phyloP scores from a whole-genome alignment of 1,284 basidiomycete genomes.

The Trametes hirsuta region DNA sequence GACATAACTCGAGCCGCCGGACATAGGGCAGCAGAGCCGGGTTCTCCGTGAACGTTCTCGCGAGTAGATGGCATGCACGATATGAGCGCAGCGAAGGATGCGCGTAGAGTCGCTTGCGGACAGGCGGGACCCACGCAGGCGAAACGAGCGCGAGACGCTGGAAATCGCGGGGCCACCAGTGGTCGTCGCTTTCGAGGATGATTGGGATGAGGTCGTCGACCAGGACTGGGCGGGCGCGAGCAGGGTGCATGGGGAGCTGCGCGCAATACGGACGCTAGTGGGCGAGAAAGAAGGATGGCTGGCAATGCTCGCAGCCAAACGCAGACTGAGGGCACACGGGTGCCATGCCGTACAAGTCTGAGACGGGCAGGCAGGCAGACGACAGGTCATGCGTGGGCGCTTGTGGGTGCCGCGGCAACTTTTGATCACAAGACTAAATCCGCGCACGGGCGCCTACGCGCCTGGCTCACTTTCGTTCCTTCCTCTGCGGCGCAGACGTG shows the following conservation, averaged over 20 bases:
- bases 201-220: conserved; percentile 56
- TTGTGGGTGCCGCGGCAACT: not conserved
- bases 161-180: conserved; percentile 60
- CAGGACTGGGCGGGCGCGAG: conserved; percentile 32
- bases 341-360: conserved; percentile 17
- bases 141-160: conserved; percentile 50
- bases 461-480: not conserved
- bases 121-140: conserved; percentile 47
- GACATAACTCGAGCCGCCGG: conserved; percentile 46
- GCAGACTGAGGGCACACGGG: conserved; percentile 6
- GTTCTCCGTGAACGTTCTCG: conserved; percentile 44
- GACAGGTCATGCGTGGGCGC: conserved; percentile 7
- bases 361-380: not conserved
- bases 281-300: conserved; percentile 2
- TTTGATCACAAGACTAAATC: conserved; percentile 2
- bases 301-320: not conserved
- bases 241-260: conserved; percentile 11
- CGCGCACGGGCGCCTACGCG: conserved; percentile 4
- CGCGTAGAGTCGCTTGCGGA: conserved; percentile 49
- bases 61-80: conserved; percentile 44
- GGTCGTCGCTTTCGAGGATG: conserved; percentile 50
- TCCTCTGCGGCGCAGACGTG: not conserved
- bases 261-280: conserved; percentile 18
- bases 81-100: conserved; percentile 47
- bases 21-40: conserved; percentile 42